phyloP scores from a whole-genome alignment of 768 basidiomycete genomes.

The Tephrocybe rancida region DNA sequence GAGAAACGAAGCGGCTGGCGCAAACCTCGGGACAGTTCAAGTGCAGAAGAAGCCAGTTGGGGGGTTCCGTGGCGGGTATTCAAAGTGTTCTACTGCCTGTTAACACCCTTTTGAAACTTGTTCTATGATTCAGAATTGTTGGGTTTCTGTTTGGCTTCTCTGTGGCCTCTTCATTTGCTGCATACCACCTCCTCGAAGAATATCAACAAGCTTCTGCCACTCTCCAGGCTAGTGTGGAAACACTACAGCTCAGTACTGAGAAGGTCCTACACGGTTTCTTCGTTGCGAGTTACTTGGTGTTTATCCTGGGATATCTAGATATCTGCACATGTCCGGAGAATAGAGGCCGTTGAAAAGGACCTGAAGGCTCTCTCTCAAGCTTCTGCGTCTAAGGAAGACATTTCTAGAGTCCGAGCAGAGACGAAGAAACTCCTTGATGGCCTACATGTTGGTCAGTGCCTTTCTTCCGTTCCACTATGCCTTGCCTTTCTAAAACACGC shows the following conservation, averaged over 20 bases:
- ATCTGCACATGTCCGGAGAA: slow-evolving; percentile 78
- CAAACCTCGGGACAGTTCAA: slow-evolving; percentile 57
- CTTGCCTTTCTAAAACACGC: background rate
- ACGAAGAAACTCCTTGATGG: slow-evolving; percentile 88
- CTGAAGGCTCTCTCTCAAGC: slow-evolving; percentile 70
- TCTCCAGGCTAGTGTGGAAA: slow-evolving; percentile 85
- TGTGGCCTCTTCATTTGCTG: slow-evolving; percentile 81
- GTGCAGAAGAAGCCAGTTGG: slow-evolving; percentile 77
- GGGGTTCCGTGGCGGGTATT: slow-evolving; percentile 66
- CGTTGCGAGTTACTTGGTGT: background rate
- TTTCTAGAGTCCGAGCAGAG: slow-evolving; percentile 74
- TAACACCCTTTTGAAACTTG: slow-evolving; percentile 9
- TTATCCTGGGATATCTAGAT: slow-evolving; percentile 46
- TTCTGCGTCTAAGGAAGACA: slow-evolving; percentile 79
- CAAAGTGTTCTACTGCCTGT: slow-evolving; percentile 2
- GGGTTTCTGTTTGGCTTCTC: slow-evolving; percentile 92
- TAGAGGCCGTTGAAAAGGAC: slow-evolving; percentile 90
- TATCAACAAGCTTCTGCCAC: slow-evolving; percentile 88
- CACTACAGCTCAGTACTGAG: slow-evolving; percentile 80
- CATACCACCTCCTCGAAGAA: slow-evolving; percentile 88
- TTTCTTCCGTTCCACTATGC: background rate
- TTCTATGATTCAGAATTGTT: slow-evolving; percentile 54
- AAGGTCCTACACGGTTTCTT: slow-evolving; percentile 49
- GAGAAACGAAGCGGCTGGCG: slow-evolving; percentile 41
- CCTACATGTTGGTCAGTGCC: slow-evolving; percentile 68